Evolutionary conservation across 2,329 filamentous ascomycete genomes (phyloP), one percentile per base, ranked within the genome.

Genomic region (Fusarium armeniacum): DNA sequence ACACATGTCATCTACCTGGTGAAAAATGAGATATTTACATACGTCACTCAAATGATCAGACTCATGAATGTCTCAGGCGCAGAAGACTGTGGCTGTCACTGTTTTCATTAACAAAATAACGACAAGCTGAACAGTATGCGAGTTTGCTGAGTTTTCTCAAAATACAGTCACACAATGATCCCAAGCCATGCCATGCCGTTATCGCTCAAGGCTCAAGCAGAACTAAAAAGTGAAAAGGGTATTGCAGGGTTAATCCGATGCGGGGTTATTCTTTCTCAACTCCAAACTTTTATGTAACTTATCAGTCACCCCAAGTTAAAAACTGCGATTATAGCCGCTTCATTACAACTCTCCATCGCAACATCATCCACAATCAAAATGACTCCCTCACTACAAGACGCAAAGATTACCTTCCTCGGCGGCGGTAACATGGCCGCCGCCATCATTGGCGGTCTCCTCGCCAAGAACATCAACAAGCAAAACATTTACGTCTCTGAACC

Each of bases 391-490:
- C 75, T 81, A 52, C 51, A 76, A 58, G 68, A 74, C 33, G 76
- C 77, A 59, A 78, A 78, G 60, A 72, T 81, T 62, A 75, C 73
- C 72, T 81, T 81, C 65, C 76, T 81, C 49, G 82, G 82, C 62
- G 84, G 84, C 65, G 84, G 84, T 71, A 85, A 85, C 78, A 86
- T 86, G 84, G 83, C 82, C 61, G 79, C 79, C 56, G 84, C 84
- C 79, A 86, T 86, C 70, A 85, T 85, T 67, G 81, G 82, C 22
- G 84, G 84, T 52, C 81, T 86, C 24, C 73, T 83, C 30, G 76
- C 77, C 62, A 82, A 83, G 69, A 78, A 79, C 74, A 81, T 82
- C 71, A 61, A 79, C 69, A 80, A 81, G 73, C 72, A 78, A 56
- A 81, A 84, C 77, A 81, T 86, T 75, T 78, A 71, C 74, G 84